Conservation (phyloP, 306 rosid genomes). For the Vigna radiata region DNA sequence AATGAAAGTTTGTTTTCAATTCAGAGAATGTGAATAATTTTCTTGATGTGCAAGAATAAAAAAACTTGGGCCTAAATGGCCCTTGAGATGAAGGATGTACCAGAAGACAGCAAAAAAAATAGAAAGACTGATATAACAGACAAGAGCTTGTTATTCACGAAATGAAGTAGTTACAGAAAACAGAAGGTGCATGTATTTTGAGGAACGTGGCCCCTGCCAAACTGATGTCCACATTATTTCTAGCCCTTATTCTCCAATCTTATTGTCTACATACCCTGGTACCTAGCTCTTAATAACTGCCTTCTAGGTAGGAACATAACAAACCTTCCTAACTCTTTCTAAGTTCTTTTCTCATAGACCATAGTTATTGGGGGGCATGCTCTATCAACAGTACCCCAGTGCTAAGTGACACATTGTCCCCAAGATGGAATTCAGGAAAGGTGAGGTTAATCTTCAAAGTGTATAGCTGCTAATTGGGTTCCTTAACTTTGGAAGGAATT, state of each 20-base stretch:
- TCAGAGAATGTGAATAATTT: constrained; percentile 4
- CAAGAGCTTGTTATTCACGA: neutral
- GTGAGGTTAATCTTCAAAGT: neutral
- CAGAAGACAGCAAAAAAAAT: neutral
- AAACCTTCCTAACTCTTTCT: neutral
- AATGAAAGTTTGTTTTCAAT: neutral
- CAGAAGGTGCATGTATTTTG: neutral
- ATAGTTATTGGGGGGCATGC: neutral
- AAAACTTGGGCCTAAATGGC: neutral
- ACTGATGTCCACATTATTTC: neutral
- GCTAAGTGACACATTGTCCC: neutral
- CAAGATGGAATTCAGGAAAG: neutral
- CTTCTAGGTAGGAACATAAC: neutral
- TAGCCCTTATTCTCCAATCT: neutral
- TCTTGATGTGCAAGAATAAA: neutral
- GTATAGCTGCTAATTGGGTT: neutral
- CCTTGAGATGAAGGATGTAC: neutral
- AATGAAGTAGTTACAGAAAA: neutral
- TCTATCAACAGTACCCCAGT: neutral
- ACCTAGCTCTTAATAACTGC: neutral
- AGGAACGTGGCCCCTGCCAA: neutral
- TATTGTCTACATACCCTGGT: neutral
- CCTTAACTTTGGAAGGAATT: neutral
- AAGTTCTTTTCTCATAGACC: neutral
- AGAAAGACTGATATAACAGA: neutral